Evolutionary conservation across 768 basidiomycete species (phyloP).

Genomic region (Crucibulum laeve): DNA sequence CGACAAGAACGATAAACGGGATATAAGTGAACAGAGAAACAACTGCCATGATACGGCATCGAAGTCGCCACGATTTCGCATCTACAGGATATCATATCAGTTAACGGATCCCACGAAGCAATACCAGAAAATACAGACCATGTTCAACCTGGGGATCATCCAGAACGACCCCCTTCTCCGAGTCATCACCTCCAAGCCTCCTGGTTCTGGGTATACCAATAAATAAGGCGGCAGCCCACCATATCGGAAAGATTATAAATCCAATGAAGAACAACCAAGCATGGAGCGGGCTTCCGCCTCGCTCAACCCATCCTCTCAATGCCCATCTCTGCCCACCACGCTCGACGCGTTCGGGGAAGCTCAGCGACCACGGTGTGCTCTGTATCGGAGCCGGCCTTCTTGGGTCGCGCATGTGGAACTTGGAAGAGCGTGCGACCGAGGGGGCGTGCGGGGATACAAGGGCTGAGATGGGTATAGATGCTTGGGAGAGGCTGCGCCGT

Average conservation of each 20-base stretch:
- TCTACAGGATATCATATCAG: slow-evolving; percentile 33
- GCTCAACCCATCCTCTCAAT: slow-evolving; percentile 33
- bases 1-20: slow-evolving; percentile 72
- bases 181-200: slow-evolving; percentile 47
- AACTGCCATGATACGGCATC: slow-evolving; percentile 69
- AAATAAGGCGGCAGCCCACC: slow-evolving; percentile 51
- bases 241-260: slow-evolving; percentile 62
- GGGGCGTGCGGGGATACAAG: slow-evolving; percentile 77
- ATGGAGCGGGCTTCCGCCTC: slow-evolving; percentile 59
- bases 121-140: slow-evolving; percentile 40
- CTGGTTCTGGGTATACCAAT: slow-evolving; percentile 58
- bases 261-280: slow-evolving; percentile 80
- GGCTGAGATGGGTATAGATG: slow-evolving; percentile 78
- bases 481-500: slow-evolving; percentile 58
- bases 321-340: slow-evolving; percentile 25
- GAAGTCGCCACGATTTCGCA: slow-evolving; percentile 67
- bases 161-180: slow-evolving; percentile 66
- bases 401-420: slow-evolving; percentile 81
- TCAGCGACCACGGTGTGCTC: slow-evolving; percentile 60
- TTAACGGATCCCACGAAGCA: slow-evolving; percentile 1
- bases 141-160: slow-evolving; percentile 80
- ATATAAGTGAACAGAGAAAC: slow-evolving; percentile 72
- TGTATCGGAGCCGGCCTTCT: slow-evolving; percentile 56
- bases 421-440: slow-evolving; percentile 53
- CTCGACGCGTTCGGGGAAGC: slow-evolving; percentile 30